These are phyloP conservation scores for Waltiozyma sp. DNA, from an alignment of 1,139 yeast genomes.

Conservation along the genomic window DNA sequence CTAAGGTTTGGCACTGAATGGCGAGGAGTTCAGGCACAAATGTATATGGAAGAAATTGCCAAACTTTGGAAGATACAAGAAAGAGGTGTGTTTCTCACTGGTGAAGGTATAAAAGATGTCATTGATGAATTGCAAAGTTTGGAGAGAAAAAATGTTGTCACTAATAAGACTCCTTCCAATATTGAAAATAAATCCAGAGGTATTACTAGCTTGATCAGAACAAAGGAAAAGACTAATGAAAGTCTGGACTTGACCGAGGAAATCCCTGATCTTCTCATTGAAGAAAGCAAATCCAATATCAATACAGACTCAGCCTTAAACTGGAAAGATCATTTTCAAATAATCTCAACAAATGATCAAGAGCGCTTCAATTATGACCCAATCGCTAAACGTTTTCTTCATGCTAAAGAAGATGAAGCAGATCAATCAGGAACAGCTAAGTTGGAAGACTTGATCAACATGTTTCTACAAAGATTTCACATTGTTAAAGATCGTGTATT, in stretches of 20 bases:
- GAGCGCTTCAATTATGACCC: constrained; percentile 58
- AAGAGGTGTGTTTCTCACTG: constrained; percentile 75
- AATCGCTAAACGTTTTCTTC: constrained; percentile 12
- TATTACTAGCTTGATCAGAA: neutral
- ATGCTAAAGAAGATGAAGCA: constrained; percentile 1
- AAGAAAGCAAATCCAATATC: constrained; percentile 1
- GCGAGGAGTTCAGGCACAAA: constrained; percentile 60
- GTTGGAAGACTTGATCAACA: constrained; percentile 23
- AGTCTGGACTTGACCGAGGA: constrained; percentile 2
- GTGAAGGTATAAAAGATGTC: constrained; percentile 53
- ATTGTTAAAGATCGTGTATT: constrained; percentile 58
- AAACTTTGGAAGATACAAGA: constrained; percentile 81
- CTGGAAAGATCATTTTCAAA: constrained; percentile 66
- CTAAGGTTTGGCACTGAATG: constrained; percentile 75
- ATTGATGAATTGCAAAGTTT: constrained; percentile 39
- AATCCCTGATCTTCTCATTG: constrained; percentile 12
- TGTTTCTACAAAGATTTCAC: constrained; percentile 42
- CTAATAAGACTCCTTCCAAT: constrained; percentile 1
- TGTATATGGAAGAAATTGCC: constrained; percentile 71
- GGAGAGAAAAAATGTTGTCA: constrained; percentile 10
- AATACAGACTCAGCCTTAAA: constrained; percentile 22
- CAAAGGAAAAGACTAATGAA: neutral
- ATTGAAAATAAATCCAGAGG: constrained; percentile 6
- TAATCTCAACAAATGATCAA: constrained; percentile 56
- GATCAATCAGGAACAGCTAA: constrained; percentile 18